Evolutionary conservation across 306 rosid species (phyloP), one percentile per base, ranked within the genome.

Genomic region (Begonia peltatifolia): DNA sequence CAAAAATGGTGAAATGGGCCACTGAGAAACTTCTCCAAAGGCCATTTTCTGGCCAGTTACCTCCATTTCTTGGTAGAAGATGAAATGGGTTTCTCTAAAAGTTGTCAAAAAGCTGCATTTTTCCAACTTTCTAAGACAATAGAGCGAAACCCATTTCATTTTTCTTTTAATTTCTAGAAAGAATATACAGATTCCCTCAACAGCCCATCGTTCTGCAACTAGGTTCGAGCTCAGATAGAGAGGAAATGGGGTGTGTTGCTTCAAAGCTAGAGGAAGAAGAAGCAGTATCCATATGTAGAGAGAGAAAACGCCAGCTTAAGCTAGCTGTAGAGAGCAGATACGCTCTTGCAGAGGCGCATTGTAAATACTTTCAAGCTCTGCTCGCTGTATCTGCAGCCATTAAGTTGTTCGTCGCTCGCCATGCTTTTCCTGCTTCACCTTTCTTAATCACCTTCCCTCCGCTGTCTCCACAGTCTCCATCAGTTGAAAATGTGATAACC

Each of bases 251-350:
- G 0, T 90, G 99, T 73, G 93, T 81, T 43, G 88, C 95, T 30
- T 90, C 99, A 15, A 90, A 83, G 75, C 90, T 90, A 55, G 95
- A 80, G 87, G 99, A 80, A 66, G 90, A 74, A 47, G 86, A 71
- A 69, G 99, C 81, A 0, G 87, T 90, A 3, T 58, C 79, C 20
- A 83, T 90, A 9, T 90, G 99, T 58, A 76, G 78, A 75, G 95
- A 86, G 80, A 86, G 99, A 71, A 90, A 83, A 16, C 76, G 74
- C 3, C 78, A 68, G 50, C 67, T 90, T 48, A 90, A 90, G 67
- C 50, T 74, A 20, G 96, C 95, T 2, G 88, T 90, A 55, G 94
- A 86, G 69, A 83, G 75, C 76, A 86, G 95, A 54, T 64, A 72
- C 59, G 86, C 65, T 60, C 92, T 90, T 61, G 95, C 99, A 36